A percentile compares a stretch with the other conserved stretches of the same genome.
Conservation (phyloP, 495 filamentous ascomycete genomes). For the Pseudoneurospora amorphoporcata region DNA sequence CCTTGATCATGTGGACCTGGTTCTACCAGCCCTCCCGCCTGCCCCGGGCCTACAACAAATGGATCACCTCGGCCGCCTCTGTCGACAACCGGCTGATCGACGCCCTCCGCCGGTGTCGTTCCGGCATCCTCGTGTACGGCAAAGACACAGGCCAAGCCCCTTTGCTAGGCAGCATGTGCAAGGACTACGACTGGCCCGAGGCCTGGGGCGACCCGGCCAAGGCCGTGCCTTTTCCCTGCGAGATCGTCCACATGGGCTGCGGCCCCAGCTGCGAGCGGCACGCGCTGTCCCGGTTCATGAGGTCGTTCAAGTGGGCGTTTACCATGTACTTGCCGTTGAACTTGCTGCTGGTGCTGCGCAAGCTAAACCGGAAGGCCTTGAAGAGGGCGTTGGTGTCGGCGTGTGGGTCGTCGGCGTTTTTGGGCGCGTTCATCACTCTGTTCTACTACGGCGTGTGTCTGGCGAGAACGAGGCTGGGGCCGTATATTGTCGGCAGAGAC, state of each 20-base stretch:
- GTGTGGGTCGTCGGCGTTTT: conserved; percentile 66
- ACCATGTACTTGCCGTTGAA: conserved; percentile 76
- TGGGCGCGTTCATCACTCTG: conserved; percentile 68
- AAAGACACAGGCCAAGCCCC: conserved; percentile 64
- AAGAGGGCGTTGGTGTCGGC: conserved; percentile 48
- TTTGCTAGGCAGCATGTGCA: conserved; percentile 65
- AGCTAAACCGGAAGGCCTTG: conserved; percentile 32
- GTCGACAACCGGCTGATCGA: conserved; percentile 72
- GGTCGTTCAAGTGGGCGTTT: conserved; percentile 65
- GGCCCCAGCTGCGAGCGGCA: conserved; percentile 72
- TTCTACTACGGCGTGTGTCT: conserved; percentile 90
- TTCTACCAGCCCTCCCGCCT: conserved; percentile 63
- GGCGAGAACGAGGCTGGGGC: conserved; percentile 68
- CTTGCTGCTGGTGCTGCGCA: conserved; percentile 50
- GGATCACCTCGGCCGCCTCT: conserved; percentile 70
- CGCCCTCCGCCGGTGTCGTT: conserved; percentile 57
- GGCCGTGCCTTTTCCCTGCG: conserved; percentile 71
- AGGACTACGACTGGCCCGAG: conserved; percentile 57
- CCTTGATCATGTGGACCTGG: conserved; percentile 88
- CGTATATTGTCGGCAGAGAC: conserved; percentile 47
- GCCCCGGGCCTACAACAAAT: conserved; percentile 70
- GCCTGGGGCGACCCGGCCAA: conserved; percentile 68
- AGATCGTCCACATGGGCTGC: conserved; percentile 76
- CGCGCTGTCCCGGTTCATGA: conserved; percentile 57
- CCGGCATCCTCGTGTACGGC: conserved; percentile 61